Conservation (phyloP, 176 grass and related monocot species). For the Oryza longistaminata region DNA sequence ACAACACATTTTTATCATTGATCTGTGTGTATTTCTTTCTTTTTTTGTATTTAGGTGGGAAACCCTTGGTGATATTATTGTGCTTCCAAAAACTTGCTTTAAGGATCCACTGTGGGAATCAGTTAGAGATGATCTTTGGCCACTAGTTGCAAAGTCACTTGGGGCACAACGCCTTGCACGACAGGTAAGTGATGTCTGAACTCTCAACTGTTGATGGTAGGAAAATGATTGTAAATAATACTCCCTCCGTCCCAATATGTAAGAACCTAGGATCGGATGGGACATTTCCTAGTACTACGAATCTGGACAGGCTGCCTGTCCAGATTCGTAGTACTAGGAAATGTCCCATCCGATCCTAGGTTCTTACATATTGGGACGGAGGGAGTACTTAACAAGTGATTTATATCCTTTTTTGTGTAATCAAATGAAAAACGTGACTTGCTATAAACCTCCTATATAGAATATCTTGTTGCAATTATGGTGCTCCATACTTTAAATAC, state of each 20-base stretch:
- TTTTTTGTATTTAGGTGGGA: slow-evolving; percentile 71
- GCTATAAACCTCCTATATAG: not conserved
- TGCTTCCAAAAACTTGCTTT: slow-evolving; percentile 90
- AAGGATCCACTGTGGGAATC: slow-evolving; percentile 80
- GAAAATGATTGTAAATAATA: slow-evolving; percentile 4
- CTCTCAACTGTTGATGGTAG: not conserved
- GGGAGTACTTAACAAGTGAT: not conserved
- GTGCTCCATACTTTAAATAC: not conserved
- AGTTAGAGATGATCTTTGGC: slow-evolving; percentile 79
- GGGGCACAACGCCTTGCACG: slow-evolving; percentile 73
- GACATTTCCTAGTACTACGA: too few species aligned
- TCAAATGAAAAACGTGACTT: not conserved
- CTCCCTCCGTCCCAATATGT: too few species aligned
- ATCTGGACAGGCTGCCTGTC: too few species aligned
- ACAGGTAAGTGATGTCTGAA: slow-evolving; percentile 60
- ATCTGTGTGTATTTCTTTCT: not conserved
- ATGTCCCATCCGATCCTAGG: too few species aligned
- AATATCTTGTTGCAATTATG: not conserved
- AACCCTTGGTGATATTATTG: slow-evolving; percentile 72
- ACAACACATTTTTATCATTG: not conserved
- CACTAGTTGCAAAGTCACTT: slow-evolving; percentile 70
- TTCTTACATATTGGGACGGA: too few species aligned
- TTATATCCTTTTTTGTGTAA: slow-evolving; percentile 16
- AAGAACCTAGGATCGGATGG: too few species aligned
- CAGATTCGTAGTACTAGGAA: too few species aligned